Percentiles rank a stretch among this genome's conserved stretches.
These are phyloP conservation scores for Flueggea neowawraea DNA, from an alignment of 441 rosid genomes.

Conservation along the genomic window DNA sequence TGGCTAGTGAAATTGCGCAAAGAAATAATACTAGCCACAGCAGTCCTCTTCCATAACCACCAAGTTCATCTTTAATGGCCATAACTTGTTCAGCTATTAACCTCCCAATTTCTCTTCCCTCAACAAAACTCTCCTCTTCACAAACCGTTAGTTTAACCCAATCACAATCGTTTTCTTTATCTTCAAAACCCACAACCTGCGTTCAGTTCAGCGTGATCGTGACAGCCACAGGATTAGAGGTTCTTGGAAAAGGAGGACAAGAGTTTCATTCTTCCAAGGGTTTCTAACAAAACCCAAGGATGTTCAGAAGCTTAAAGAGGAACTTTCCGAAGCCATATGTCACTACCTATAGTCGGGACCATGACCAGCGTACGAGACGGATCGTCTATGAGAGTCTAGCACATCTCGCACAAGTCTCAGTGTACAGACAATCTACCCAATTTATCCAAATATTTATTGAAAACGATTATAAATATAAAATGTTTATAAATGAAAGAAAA, in stretches of 20 bases:
- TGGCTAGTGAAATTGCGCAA: too few species aligned
- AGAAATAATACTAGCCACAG: too few species aligned
- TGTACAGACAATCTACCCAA: too few species aligned
- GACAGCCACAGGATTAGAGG: not conserved
- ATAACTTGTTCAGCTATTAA: not conserved
- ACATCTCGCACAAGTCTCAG: too few species aligned
- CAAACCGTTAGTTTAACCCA: too few species aligned
- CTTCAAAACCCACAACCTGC: not conserved
- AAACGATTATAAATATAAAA: too few species aligned
- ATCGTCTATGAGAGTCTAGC: too few species aligned
- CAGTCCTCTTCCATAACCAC: not conserved
- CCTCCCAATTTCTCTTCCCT: not conserved
- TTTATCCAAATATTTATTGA: too few species aligned
- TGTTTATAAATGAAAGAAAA: too few species aligned
- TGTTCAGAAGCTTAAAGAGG: conserved; percentile 25
- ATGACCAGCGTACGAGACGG: too few species aligned
- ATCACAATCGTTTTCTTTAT: not conserved
- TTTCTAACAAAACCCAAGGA: conserved; percentile 14
- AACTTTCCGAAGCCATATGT: conserved; percentile 25
- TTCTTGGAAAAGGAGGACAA: conserved; percentile 20
- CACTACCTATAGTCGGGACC: too few species aligned
- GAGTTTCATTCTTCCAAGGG: conserved; percentile 26
- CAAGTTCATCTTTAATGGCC: not conserved
- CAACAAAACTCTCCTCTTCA: not conserved
- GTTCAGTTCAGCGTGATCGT: not conserved